Evolutionary conservation across 805 yeast genomes (phyloP).

Genomic region (Yarrowia sp.): DNA sequence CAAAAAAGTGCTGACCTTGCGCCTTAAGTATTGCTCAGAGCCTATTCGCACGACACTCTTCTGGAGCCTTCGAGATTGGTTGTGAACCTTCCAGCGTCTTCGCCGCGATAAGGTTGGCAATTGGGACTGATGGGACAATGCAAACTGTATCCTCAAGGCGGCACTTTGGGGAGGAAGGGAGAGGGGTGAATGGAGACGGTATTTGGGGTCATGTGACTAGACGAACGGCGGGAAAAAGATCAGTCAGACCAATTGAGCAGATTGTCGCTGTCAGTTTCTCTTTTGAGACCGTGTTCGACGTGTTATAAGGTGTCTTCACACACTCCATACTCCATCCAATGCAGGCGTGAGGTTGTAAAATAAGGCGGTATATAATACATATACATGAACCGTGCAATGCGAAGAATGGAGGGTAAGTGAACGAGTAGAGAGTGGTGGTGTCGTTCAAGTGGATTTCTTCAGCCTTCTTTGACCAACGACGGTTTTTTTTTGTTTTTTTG

Average conservation of each 20-base stretch:
- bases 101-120: slow-evolving; percentile 38
- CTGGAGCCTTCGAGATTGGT: slow-evolving; percentile 37
- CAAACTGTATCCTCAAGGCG: neutral
- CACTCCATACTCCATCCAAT: too few species aligned
- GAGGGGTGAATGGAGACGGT: neutral
- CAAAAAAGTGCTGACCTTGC: slow-evolving; percentile 5
- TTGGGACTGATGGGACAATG: neutral
- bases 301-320: too few species aligned
- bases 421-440: too few species aligned
- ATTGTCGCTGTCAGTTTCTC: too few species aligned
- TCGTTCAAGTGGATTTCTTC: too few species aligned
- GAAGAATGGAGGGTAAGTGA: too few species aligned
- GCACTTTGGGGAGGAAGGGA: neutral
- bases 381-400: too few species aligned
- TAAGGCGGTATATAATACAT: too few species aligned
- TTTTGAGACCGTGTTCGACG: too few species aligned
- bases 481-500: too few species aligned
- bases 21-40: slow-evolving; percentile 32
- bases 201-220: neutral
- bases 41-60: neutral
- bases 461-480: neutral
- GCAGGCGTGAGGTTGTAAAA: too few species aligned
- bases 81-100: slow-evolving; percentile 28
- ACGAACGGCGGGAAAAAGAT: neutral
- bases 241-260: too few species aligned